Percentiles rank a stretch among this genome's conserved stretches.
Evolutionary conservation across 257 asterid genomes (phyloP).

Genomic region (Plantago major): DNA sequence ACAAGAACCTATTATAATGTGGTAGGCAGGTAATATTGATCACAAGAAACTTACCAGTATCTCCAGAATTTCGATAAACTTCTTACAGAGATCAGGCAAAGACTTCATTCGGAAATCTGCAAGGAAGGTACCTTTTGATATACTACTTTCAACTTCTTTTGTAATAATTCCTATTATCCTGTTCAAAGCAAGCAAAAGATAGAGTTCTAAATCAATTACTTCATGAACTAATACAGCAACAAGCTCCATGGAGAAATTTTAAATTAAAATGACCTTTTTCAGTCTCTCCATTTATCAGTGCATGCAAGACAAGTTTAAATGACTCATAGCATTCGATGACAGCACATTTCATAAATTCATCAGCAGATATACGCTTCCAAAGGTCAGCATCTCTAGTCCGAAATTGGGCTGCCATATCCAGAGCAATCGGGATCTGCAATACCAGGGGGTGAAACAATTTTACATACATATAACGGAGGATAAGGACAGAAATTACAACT

Average conservation of each 20-base stretch:
- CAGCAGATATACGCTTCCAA: constrained; percentile 87
- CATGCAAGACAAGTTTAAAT: constrained; percentile 68
- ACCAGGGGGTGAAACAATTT: constrained; percentile 20
- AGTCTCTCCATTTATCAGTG: constrained; percentile 73
- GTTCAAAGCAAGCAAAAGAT: constrained; percentile 24
- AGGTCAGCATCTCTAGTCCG: constrained; percentile 86
- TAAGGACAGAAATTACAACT: constrained; percentile 7
- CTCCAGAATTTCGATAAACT: constrained; percentile 82
- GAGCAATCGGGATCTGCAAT: constrained; percentile 87
- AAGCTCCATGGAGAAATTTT: background rate
- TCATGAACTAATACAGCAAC: constrained; percentile 18
- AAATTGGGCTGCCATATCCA: constrained; percentile 95
- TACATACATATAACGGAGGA: constrained; percentile 1
- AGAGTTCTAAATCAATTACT: background rate
- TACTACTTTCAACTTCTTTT: constrained; percentile 74
- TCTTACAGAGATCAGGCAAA: constrained; percentile 70
- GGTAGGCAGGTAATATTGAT: constrained; percentile 5
- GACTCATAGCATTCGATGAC: constrained; percentile 91
- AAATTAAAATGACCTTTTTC: constrained; percentile 64
- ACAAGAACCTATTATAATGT: background rate
- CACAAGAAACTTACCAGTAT: constrained; percentile 62
- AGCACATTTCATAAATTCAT: constrained; percentile 90
- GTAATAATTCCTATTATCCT: constrained; percentile 76
- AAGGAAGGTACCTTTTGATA: constrained; percentile 66
- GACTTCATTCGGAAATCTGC: constrained; percentile 71